Percentiles rank a stretch among this genome's conserved stretches.
Conservation (phyloP, 2,329 filamentous ascomycete species). For the Dactylellina drechsleri region DNA sequence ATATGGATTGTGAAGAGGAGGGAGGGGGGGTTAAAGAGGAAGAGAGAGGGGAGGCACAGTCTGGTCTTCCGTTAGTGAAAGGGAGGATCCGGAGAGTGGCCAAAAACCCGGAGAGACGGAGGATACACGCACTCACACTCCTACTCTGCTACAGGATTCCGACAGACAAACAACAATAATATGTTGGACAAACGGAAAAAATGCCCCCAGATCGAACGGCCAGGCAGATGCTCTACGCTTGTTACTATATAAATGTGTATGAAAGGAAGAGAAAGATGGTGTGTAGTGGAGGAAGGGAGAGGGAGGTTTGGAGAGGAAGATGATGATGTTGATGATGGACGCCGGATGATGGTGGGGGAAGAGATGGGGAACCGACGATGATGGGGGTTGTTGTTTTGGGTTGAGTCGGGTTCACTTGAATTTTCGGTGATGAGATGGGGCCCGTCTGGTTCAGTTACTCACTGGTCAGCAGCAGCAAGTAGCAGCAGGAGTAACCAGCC, state of each 20-base stretch:
- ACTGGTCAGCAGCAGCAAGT: neutral
- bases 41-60: neutral
- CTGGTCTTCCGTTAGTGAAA: constrained; percentile 44
- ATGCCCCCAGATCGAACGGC: constrained; percentile 16
- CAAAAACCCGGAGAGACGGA: constrained; percentile 52
- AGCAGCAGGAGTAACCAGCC: too few relatives aligned
- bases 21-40: constrained; percentile 6
- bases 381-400: constrained; percentile 1
- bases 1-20: too few relatives aligned
- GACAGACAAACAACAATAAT: constrained; percentile 15
- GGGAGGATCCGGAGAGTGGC: constrained; percentile 43
- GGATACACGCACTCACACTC: constrained; percentile 6
- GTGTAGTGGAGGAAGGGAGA: neutral
- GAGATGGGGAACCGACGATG: neutral
- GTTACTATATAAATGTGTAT: neutral
- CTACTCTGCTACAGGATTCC: constrained; percentile 29
- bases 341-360: constrained; percentile 15
- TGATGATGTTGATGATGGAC: constrained; percentile 12
- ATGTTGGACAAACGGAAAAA: constrained; percentile 42
- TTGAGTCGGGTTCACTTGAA: neutral
- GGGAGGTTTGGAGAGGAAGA: constrained; percentile 7
- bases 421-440: constrained; percentile 22
- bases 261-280: neutral
- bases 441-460: neutral
- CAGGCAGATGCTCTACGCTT: constrained; percentile 4